phyloP scores from a whole-genome alignment of 192 early-diverging fungal genomes.

The Coemansia sp. region DNA sequence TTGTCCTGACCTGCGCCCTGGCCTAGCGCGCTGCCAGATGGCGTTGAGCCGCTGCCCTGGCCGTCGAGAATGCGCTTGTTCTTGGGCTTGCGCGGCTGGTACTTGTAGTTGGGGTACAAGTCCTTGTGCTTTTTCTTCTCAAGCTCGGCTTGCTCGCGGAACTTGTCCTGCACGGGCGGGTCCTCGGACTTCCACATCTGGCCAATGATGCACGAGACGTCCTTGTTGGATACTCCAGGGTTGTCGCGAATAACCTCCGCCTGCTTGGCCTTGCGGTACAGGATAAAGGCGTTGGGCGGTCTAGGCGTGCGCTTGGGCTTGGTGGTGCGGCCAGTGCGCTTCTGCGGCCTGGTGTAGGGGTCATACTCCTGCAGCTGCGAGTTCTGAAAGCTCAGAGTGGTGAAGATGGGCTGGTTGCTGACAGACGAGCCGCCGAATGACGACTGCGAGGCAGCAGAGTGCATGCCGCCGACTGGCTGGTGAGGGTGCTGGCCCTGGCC shows the following conservation, averaged over 20 bases:
- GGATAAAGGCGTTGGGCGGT: slow-evolving; percentile 56
- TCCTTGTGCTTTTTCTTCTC: slow-evolving; percentile 57
- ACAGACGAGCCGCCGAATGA: slow-evolving; percentile 41
- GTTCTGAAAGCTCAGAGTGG: slow-evolving; percentile 39
- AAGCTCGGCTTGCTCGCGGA: slow-evolving; percentile 51
- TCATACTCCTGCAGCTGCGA: slow-evolving; percentile 52
- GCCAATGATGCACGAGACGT: slow-evolving; percentile 57
- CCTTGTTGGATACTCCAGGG: slow-evolving; percentile 55
- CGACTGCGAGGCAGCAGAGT: slow-evolving; percentile 26
- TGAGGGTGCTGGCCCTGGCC: slow-evolving; percentile 13
- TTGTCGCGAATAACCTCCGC: slow-evolving; percentile 53
- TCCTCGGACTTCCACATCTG: slow-evolving; percentile 57
- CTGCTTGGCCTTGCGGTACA: slow-evolving; percentile 57
- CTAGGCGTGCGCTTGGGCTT: slow-evolving; percentile 55
- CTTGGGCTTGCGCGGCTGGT: slow-evolving; percentile 56
- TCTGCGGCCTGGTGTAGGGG: slow-evolving; percentile 37
- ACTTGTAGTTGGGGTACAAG: slow-evolving; percentile 58
- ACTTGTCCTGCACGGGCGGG: slow-evolving; percentile 51
- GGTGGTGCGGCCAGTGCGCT: slow-evolving; percentile 30
- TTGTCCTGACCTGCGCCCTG: slow-evolving; percentile 24
- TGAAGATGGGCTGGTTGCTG: slow-evolving; percentile 41
- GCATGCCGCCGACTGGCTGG: slow-evolving; percentile 15
- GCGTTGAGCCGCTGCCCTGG: slow-evolving; percentile 19
- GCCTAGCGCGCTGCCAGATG: slow-evolving; percentile 10
- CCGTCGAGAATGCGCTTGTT: slow-evolving; percentile 49